Conservation (phyloP, 345 rosid genomes). For the Tarenaya hassleriana region DNA sequence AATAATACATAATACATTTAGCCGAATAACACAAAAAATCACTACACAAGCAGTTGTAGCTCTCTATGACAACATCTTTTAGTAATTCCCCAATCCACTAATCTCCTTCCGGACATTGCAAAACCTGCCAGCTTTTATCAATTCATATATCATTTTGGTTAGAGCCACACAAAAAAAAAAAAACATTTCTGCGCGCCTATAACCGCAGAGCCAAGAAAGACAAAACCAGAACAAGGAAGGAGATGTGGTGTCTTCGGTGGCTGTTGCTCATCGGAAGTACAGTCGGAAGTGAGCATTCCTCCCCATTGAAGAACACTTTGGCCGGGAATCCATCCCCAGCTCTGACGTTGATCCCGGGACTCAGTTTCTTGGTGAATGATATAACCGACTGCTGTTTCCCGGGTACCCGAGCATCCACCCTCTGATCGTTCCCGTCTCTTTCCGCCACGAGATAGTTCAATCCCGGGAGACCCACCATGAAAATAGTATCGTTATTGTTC, state of each 20-base stretch:
- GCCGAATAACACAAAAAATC: no score
- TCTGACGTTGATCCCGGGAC: slow-evolving; percentile 59
- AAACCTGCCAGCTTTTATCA: slow-evolving; percentile 7
- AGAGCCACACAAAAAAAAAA: no score
- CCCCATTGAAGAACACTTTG: slow-evolving; percentile 93
- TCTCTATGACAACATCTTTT: no score
- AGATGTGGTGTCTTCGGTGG: slow-evolving; percentile 20
- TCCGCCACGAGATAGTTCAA: slow-evolving; percentile 71
- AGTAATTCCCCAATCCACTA: no score
- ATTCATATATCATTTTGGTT: no score
- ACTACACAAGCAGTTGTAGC: neutral
- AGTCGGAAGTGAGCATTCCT: slow-evolving; percentile 77
- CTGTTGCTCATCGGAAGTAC: slow-evolving; percentile 43
- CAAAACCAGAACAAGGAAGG: slow-evolving; percentile 20
- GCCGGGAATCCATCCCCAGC: slow-evolving; percentile 82
- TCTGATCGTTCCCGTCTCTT: slow-evolving; percentile 51
- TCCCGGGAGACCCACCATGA: slow-evolving; percentile 71
- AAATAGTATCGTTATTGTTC: slow-evolving; percentile 56
- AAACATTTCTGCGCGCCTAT: slow-evolving; percentile 11
- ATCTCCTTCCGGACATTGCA: slow-evolving; percentile 4
- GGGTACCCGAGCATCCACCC: slow-evolving; percentile 61
- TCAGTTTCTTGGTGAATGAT: slow-evolving; percentile 76
- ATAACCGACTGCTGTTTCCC: slow-evolving; percentile 85
- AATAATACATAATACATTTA: no score
- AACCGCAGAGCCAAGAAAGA: slow-evolving; percentile 19